These are phyloP conservation scores for Tolypocladium pustulatum DNA, from an alignment of 2,329 filamentous ascomycete species.

Conservation along the genomic window DNA sequence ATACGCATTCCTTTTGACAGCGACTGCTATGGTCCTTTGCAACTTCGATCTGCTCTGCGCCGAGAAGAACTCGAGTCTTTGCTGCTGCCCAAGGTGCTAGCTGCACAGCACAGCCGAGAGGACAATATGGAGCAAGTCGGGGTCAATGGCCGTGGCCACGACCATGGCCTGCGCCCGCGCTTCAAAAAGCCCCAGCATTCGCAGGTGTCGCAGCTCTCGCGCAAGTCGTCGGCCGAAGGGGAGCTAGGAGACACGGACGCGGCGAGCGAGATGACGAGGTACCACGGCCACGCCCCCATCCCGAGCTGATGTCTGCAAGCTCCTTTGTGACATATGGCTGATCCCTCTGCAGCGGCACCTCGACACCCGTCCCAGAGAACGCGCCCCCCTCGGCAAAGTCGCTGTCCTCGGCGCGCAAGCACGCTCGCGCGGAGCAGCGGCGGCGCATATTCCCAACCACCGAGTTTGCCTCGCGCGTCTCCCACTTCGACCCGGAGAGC, in stretches of 20 bases:
- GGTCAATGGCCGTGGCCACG: conserved; percentile 18
- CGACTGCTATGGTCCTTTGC: neutral
- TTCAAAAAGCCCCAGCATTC: conserved; percentile 38
- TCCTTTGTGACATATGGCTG: neutral
- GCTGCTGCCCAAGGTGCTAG: neutral
- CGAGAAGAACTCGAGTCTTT: neutral
- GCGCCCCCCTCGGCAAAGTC: conserved; percentile 87
- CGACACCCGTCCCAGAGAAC: conserved; percentile 77
- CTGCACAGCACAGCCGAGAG: neutral
- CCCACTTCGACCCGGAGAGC: conserved; percentile 87
- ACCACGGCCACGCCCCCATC: neutral
- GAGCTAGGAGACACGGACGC: conserved; percentile 25
- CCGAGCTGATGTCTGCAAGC: neutral
- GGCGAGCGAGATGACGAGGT: conserved; percentile 34
- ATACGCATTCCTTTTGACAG: no score
- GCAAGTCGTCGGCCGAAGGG: conserved; percentile 21
- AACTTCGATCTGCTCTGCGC: neutral
- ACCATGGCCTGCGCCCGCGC: conserved; percentile 37
- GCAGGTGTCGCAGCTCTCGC: conserved; percentile 33
- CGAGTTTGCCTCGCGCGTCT: conserved; percentile 81
- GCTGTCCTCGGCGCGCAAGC: conserved; percentile 74
- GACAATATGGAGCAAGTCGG: conserved; percentile 11
- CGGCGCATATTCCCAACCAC: conserved; percentile 86
- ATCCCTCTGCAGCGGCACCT: conserved; percentile 51
- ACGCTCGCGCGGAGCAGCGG: conserved; percentile 69